phyloP scores from a whole-genome alignment of 2,329 filamentous ascomycete species.

The Pseudofabraea citricarpa region DNA sequence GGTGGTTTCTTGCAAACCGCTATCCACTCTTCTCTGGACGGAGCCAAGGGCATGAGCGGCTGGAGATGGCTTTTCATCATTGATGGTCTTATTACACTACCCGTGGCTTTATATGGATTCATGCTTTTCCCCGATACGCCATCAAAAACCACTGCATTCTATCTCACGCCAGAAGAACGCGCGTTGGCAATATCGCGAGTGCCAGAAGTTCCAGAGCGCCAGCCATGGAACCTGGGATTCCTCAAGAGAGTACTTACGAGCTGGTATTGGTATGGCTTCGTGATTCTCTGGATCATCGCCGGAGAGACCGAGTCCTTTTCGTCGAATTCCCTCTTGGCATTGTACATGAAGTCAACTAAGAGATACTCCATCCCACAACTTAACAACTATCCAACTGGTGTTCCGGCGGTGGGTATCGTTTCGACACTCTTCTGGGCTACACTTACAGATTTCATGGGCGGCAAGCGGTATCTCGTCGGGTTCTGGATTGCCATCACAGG shows the following conservation, averaged over 20 bases:
- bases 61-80: conserved; percentile 52
- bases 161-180: conserved; percentile 35
- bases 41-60: conserved; percentile 37
- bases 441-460: conserved; percentile 58
- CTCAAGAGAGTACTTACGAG: conserved; percentile 50
- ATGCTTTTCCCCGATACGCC: conserved; percentile 40
- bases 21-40: conserved; percentile 26
- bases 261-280: conserved; percentile 64
- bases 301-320: conserved; percentile 69
- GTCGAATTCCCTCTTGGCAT: conserved; percentile 51
- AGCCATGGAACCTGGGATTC: conserved; percentile 42
- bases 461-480: conserved; percentile 60
- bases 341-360: conserved; percentile 43
- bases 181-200: conserved; percentile 38
- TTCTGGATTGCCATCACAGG: conserved; percentile 65
- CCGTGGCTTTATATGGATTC: conserved; percentile 50
- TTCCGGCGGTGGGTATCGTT: conserved; percentile 43
- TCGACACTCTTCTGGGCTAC: conserved; percentile 65
- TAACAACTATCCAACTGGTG: conserved; percentile 49
- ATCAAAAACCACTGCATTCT: conserved; percentile 35
- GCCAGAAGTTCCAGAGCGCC: conserved; percentile 34
- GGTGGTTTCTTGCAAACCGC: conserved; percentile 55
- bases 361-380: conserved; percentile 42
- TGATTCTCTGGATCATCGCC: conserved; percentile 63
- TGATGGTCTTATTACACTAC: conserved; percentile 51